A percentile compares a stretch with the other conserved stretches of the same genome.
phyloP scores from a whole-genome alignment of 176 grass and related monocot species.

The Poa annua region DNA sequence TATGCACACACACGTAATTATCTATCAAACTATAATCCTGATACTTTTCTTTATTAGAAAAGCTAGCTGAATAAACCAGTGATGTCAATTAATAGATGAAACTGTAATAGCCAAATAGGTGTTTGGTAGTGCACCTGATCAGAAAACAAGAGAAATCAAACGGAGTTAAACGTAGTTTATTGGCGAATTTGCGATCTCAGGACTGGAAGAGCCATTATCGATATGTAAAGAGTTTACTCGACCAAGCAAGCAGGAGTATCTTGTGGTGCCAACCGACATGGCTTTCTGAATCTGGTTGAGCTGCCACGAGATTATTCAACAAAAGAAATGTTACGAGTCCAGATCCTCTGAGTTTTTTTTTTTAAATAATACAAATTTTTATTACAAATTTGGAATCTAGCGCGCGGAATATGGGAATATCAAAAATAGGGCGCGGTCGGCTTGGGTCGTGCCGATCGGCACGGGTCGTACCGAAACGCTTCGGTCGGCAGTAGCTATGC shows the following conservation, averaged over 20 bases:
- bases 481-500: no score
- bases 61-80: neutral
- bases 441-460: no score
- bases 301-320: neutral
- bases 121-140: constrained; percentile 10
- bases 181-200: constrained; percentile 24
- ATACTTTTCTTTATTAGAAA: neutral
- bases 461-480: no score
- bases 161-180: constrained; percentile 21
- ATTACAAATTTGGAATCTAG: no score
- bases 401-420: no score
- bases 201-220: constrained; percentile 38
- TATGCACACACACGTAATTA: neutral
- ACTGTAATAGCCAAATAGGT: neutral
- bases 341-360: no score
- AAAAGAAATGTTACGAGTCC: neutral
- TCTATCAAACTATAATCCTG: neutral
- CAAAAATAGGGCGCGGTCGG: no score
- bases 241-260: constrained; percentile 22
- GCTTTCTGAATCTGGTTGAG: constrained; percentile 41
- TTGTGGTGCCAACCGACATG: constrained; percentile 12
- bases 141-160: neutral
- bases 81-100: neutral
- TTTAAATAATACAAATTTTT: no score
- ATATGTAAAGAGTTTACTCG: constrained; percentile 22